Evolutionary conservation across 2,329 filamentous ascomycete genomes (phyloP).

Genomic region (Talaromyces amestolkiae): DNA sequence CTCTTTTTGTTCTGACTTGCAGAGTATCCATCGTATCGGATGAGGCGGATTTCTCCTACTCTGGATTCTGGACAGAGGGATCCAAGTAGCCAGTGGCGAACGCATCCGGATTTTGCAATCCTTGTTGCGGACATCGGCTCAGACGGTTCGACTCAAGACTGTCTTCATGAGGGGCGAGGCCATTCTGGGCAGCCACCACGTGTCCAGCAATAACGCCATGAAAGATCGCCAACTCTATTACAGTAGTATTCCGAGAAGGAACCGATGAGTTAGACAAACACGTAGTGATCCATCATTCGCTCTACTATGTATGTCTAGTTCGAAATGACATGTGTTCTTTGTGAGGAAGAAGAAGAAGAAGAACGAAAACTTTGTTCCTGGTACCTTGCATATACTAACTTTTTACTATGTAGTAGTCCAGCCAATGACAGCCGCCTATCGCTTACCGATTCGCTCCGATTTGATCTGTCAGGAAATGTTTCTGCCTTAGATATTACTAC

Average conservation of each 20-base stretch:
- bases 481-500: neutral
- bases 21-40: neutral
- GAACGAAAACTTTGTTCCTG: constrained; percentile 9
- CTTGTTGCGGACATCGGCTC: neutral
- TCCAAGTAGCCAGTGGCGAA: constrained; percentile 1
- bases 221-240: neutral
- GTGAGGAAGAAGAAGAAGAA: neutral
- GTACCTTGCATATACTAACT: constrained; percentile 9
- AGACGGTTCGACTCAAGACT: neutral
- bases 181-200: neutral
- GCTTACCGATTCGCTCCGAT: neutral
- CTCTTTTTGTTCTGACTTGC: neutral
- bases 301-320: neutral
- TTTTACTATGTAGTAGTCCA: neutral
- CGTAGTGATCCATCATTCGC: constrained; percentile 4
- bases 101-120: neutral
- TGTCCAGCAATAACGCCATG: neutral
- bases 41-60: neutral
- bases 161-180: neutral
- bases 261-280: neutral
- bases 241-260: neutral
- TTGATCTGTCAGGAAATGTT: neutral
- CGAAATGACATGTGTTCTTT: neutral
- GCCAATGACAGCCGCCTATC: neutral
- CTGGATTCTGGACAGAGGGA: too few relatives aligned